Base-by-base conservation (phyloP, 306 rosid species). In the Phaseolus lunatus region DNA sequence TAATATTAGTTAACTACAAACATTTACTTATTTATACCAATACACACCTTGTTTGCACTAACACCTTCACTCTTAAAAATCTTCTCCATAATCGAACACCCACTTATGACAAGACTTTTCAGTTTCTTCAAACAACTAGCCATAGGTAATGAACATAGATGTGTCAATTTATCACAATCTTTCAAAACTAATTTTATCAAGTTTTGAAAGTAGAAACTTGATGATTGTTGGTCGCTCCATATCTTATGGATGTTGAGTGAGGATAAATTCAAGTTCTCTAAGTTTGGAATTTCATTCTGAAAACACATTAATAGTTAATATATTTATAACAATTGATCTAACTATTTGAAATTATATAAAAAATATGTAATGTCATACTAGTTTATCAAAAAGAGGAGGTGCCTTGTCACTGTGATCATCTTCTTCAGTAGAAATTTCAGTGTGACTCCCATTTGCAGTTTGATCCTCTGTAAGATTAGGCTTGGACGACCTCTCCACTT, bases 61-160 rank as follows among this genome's bases (percentile, higher is more conserved):
- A 19, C 20, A 49, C 22, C 70, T 43, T 37, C 45, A 3, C 11
- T 23, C 1, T 0, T 0, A 10, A 79, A 35, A 68, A 85, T 31
- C 10, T 62, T 73, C 64, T 76, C 58, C 83, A 88, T 81, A 57
- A 7, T 2, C 1, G 0, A 5, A 48, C 89, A 88, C 0, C 2
- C 2, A 10, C 27, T 5, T 53, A 88, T 16, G 4, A 52, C n/a
- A 1, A 88, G 84, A 6, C 37, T 67, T 65, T 78, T 62, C 64
- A 87, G 81, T 14, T 78, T 79, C 53, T 27, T 59, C 14, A 83
- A 67, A 45, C 68, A 16, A 9, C 14, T 48, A 3, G 87, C 87
- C 61, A 77, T 43, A 13, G 72, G 61, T 57, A 71, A 8, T 4
- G 81, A 54, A 3, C 52, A 24, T 43, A 77, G 54, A 77, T 67